Base-by-base conservation (phyloP, 1,284 basidiomycete species). In the Sporisorium iseilematis-ciliati region DNA sequence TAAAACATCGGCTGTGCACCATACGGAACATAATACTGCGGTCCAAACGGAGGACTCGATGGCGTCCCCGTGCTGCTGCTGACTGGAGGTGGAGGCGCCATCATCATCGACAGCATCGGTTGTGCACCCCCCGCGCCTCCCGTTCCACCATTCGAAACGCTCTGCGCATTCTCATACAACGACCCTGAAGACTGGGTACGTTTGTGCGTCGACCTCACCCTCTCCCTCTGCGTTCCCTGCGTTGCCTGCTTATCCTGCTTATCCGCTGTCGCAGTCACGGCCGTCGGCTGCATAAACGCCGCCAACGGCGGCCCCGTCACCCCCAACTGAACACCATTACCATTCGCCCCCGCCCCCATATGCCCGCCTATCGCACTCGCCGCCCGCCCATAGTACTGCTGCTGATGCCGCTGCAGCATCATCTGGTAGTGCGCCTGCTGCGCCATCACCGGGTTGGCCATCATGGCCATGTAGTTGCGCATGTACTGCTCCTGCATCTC, bases 391-490 rank as follows among this genome's bases (percentile, higher is more conserved):
- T 66, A 70, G 43, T 71, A 64, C 55, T 76, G 69, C 64, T 71
- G 73, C 53, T 76, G 72, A 40, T 72, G 74, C 8, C 62, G 21
- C 49, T 68, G 68, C 40, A 69, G 59, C 74, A 76, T 65, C 62
- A 68, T 55, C 58, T 72, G 65, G 41, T 71, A 75, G 20, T 75
- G 73, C 54, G 67, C 67, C 54, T 71, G 74, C 46, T 76, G 68
- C 35, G 69, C 69, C 38, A 72, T 45, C 69, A 69, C 53, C 21
- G 74, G 74, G 11, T 76, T 71, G 12, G 68, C 53, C 65, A 72
- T 68, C 69, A 76, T 76, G 7, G 69, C 74, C 74, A 76, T 76
- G 62, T 76, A 76, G 51, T 68, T 67, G 14, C 68, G 74, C 69
- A 76, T 76, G 57, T 72, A 72, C 45, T 72, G 65, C 46, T 76